Evolutionary conservation across 495 filamentous ascomycete species (phyloP), one percentile per base, ranked within the genome.

Genomic region (Trichoderma virens): DNA sequence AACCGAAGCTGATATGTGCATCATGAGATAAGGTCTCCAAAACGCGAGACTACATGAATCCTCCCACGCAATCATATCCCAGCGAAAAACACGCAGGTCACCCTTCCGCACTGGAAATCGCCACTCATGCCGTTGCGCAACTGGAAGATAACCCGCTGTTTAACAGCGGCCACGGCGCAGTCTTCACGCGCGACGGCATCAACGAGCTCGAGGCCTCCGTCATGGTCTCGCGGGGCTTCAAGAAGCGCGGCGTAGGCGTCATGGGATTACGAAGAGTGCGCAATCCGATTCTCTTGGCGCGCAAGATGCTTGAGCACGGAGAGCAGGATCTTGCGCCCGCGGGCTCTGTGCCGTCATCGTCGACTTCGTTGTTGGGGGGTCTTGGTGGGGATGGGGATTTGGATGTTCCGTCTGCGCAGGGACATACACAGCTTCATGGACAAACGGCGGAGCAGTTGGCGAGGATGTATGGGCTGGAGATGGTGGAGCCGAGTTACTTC

Each of bases 161-260:
- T 82, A 97, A 97, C 76, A 85, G 85, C 65, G 92, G 88, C 45
- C 87, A 87, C 66, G 92, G 92, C 66, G 90, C 91, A 60, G 92
- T 96, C 18, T 96, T 95, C 73, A 95, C 90, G 2, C 81, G 84
- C 43, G 86, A 86, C 60, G 92, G 92, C 9, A 85, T 84, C 63
- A 92, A 90, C 74, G 92, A 96, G 74, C 85, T 96, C 67, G 92
- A 97, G 74, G 88, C 92, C 32, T 89, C 85, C n/a, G 82, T 97
- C 30, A 97, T 97, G 93, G 89, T 94, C 0, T 86, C 88, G 4
- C 77, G 79, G n/a, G 87, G 86, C 1, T 74, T 77, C 43, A 83
- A 84, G 31, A 97, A 96, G 75, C 81, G 90, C 28, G 90, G 86
- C 20, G 88, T 88, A 0, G 90, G 88, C 13, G 84, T 91, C 9